Evolutionary conservation across 2,329 filamentous ascomycete genomes (phyloP), one percentile per base, ranked within the genome.

Genomic region (Trichophyton equinum): DNA sequence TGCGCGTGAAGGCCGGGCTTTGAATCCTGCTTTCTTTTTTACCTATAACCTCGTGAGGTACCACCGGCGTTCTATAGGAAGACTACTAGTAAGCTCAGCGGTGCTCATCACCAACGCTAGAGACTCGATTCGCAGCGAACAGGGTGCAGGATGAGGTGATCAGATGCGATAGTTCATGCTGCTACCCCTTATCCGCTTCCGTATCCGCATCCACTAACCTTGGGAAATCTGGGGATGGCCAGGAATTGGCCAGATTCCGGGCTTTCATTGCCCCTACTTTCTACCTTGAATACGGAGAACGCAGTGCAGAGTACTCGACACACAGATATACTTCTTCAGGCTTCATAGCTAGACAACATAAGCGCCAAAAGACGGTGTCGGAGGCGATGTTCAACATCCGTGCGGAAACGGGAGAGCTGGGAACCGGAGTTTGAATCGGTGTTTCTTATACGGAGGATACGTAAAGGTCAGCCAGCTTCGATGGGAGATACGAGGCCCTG

Each of bases 151-250:
- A 55, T 18, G 51, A 55, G 51, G 51, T 30, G 51, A 55, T 55
- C 51, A 13, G 33, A 55, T 27, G 51, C n/a, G 51, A 55, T 38
- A 55, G 51, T 55, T 55, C 51, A 36, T 55, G 51, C 25, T 36
- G 20, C 51, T 55, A 55, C 8, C n/a, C 40, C 30, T 15, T 55
- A n/a, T 33, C 27, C 15, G 15, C 27, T 36, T 55, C 51, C 30
- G 25, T 33, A 33, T 36, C 51, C 27, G 30, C 27, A 36, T 3
- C 51, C 25, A 38, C 51, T 55, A 25, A 55, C 25, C 27, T 4
- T 18, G 27, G 9, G 27, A 55, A 55, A 55, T 33, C 51, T 27
- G 3, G 25, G 51, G 51, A 3, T n/a, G 27, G 27, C n/a, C 27
- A 7, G 51, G 30, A 55, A 55, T 38, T 36, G 51, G 27, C 8